A percentile compares a stretch with the other conserved stretches of the same genome.
These are phyloP conservation scores for Primulina tabacum DNA, from an alignment of 257 asterid species.

Conservation along the genomic window DNA sequence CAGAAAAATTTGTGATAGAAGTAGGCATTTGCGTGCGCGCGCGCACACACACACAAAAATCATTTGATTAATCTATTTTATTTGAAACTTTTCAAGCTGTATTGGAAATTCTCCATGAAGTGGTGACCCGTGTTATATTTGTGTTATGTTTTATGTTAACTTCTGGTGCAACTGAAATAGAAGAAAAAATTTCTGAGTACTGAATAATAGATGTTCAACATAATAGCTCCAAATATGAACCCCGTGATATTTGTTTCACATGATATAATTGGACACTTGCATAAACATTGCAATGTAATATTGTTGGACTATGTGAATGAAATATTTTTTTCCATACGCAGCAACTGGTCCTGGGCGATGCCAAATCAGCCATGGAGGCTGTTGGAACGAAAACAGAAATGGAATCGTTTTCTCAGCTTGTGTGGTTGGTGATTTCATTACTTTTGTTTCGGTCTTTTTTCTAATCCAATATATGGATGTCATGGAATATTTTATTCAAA, in stretches of 20 bases:
- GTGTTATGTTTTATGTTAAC: neutral
- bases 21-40: neutral
- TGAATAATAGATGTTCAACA: neutral
- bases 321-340: neutral
- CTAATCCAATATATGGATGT: constrained; percentile 16
- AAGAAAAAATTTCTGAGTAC: neutral
- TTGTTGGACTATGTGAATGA: too few species aligned
- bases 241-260: neutral
- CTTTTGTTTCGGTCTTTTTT: constrained; percentile 9
- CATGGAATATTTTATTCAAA: neutral
- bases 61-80: too few species aligned
- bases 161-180: neutral
- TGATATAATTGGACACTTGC: neutral
- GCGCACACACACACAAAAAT: neutral
- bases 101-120: neutral
- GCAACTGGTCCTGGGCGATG: neutral
- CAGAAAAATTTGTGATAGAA: neutral
- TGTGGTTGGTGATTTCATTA: constrained; percentile 33
- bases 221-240: neutral
- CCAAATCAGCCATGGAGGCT: neutral
- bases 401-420: neutral
- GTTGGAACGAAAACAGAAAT: neutral
- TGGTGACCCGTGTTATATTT: neutral
- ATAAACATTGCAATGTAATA: too few species aligned
- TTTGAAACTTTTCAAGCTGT: neutral